Conservation (phyloP, 2,329 filamentous ascomycete genomes). For the Colletotrichum liriopes region DNA sequence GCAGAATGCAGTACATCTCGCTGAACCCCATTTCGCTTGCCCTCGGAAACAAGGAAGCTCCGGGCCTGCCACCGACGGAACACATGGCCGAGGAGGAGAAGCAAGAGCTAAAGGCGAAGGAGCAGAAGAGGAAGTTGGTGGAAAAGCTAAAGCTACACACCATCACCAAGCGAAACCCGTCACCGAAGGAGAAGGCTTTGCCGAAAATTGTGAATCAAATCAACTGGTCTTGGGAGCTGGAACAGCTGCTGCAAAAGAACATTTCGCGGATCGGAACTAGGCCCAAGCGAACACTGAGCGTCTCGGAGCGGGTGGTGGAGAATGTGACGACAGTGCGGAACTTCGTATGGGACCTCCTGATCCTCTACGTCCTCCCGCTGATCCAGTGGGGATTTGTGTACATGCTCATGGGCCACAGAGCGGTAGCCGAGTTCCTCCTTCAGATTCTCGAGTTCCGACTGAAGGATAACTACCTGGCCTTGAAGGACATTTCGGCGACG, state of each 20-base stretch:
- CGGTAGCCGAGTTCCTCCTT: conserved; percentile 85
- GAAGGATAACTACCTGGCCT: conserved; percentile 82
- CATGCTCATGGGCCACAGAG: conserved; percentile 83
- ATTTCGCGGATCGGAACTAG: conserved; percentile 87
- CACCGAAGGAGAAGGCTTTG: conserved; percentile 86
- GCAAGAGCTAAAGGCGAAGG: conserved; percentile 71
- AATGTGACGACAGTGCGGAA: conserved; percentile 91
- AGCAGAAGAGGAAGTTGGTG: conserved; percentile 77
- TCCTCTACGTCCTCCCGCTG: conserved; percentile 84
- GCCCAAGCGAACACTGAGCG: conserved; percentile 87
- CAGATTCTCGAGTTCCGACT: conserved; percentile 87
- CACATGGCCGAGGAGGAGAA: conserved; percentile 82
- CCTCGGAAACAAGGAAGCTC: conserved; percentile 78
- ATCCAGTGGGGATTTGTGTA: conserved; percentile 82
- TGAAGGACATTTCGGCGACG: conserved; percentile 96
- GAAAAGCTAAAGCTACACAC: conserved; percentile 92
- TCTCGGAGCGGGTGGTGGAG: conserved; percentile 94
- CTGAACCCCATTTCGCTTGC: conserved; percentile 90
- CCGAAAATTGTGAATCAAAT: conserved; percentile 90
- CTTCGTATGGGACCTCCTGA: conserved; percentile 81
- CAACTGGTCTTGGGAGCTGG: conserved; percentile 95
- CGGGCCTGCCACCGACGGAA: conserved; percentile 48
- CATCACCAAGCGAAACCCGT: conserved; percentile 82
- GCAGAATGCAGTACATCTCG: conserved; percentile 96
- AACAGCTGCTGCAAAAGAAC: conserved; percentile 89